phyloP scores from a whole-genome alignment of 1,284 basidiomycete species.

The Ceratobasidium sp. region DNA sequence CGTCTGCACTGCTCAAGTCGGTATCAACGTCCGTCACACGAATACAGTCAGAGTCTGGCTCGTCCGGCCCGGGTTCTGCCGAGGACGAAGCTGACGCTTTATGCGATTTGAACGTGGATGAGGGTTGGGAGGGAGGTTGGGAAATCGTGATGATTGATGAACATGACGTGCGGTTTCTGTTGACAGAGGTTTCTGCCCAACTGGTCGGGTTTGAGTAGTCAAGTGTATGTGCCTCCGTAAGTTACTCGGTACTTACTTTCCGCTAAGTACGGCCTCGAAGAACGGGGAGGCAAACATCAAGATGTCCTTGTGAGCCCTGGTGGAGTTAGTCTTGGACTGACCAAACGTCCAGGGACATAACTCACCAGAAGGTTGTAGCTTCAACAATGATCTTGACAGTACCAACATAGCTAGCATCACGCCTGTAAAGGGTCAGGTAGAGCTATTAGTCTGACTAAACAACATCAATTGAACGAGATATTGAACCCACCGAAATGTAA shows the following conservation, averaged over 20 bases:
- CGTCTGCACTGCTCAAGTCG: conserved; percentile 38
- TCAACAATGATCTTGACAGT: conserved; percentile 88
- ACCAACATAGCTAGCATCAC: conserved; percentile 72
- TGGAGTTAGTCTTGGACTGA: conserved; percentile 16
- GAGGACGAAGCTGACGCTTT: conserved; percentile 12
- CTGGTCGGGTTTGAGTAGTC: conserved; percentile 39
- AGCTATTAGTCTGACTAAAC: neutral
- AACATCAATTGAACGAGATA: neutral
- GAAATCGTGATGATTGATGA: conserved; percentile 85
- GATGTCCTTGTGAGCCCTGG: conserved; percentile 86
- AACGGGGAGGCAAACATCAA: conserved; percentile 87
- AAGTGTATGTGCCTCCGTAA: neutral
- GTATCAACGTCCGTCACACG: conserved; percentile 53
- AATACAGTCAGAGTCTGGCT: conserved; percentile 67
- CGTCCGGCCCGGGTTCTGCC: conserved; percentile 56
- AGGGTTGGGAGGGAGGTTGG: conserved; percentile 71
- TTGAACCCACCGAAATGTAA: conserved; percentile 69
- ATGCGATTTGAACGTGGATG: conserved; percentile 23
- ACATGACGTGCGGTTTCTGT: conserved; percentile 74
- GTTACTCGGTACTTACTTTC: conserved; percentile 61
- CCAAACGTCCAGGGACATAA: conserved; percentile 40
- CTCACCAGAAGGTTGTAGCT: conserved; percentile 84
- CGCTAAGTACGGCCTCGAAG: conserved; percentile 85
- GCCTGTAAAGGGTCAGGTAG: neutral
- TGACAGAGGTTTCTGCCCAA: conserved; percentile 52